These are phyloP conservation scores for Cylindricascospora bacillispora DNA, from an alignment of 1,139 yeast genomes.

Conservation along the genomic window DNA sequence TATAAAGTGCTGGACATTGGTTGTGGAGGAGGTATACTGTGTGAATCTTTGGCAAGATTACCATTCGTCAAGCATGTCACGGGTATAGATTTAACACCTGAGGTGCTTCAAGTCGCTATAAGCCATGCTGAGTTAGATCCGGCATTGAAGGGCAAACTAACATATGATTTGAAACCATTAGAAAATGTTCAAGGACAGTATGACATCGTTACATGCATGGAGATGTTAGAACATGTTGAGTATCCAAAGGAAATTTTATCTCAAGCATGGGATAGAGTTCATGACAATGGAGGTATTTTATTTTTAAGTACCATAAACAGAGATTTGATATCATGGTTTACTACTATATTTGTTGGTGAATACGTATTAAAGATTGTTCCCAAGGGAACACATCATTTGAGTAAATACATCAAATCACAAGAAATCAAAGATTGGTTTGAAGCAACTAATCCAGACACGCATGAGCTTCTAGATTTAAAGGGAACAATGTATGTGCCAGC, in stretches of 20 bases:
- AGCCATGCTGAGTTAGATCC: slow-evolving; percentile 61
- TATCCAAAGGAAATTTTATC: slow-evolving; percentile 62
- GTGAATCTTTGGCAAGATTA: slow-evolving; percentile 78
- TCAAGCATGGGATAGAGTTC: slow-evolving; percentile 53
- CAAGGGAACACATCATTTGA: slow-evolving; percentile 76
- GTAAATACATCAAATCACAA: slow-evolving; percentile 67
- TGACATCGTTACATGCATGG: slow-evolving; percentile 84
- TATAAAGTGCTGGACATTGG: slow-evolving; percentile 74
- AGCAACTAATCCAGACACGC: slow-evolving; percentile 30
- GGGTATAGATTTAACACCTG: slow-evolving; percentile 78
- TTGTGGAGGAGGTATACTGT: slow-evolving; percentile 91
- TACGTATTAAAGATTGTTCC: slow-evolving; percentile 73
- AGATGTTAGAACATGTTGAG: slow-evolving; percentile 87
- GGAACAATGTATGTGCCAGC: slow-evolving; percentile 81
- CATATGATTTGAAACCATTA: slow-evolving; percentile 47
- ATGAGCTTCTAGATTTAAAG: slow-evolving; percentile 49
- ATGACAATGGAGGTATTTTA: slow-evolving; percentile 60
- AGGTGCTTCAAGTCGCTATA: slow-evolving; percentile 71
- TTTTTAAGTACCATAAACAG: slow-evolving; percentile 87
- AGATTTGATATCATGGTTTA: slow-evolving; percentile 79
- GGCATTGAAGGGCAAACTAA: slow-evolving; percentile 36
- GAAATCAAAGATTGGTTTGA: slow-evolving; percentile 63
- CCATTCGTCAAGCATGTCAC: slow-evolving; percentile 48
- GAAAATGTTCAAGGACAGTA: slow-evolving; percentile 44
- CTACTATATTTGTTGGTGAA: slow-evolving; percentile 89